phyloP scores from a whole-genome alignment of 2,329 filamentous ascomycete genomes.

The Hymenoscyphus albidus region DNA sequence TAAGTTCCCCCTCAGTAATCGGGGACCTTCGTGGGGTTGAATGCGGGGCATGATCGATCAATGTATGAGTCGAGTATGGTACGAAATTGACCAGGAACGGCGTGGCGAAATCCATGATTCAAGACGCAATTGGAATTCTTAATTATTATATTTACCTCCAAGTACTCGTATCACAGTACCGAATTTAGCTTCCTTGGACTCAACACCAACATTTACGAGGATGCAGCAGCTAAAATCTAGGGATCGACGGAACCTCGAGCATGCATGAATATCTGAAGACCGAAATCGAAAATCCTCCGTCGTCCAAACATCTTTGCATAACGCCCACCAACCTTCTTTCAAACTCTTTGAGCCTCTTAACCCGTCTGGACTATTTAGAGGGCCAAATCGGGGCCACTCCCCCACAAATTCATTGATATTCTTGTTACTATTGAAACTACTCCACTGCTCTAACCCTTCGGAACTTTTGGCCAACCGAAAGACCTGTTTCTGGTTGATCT shows the following conservation, averaged over 20 bases:
- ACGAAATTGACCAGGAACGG: neutral
- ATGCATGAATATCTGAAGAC: constrained; percentile 23
- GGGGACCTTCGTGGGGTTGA: neutral
- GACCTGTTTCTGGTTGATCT: neutral
- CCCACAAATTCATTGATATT: neutral
- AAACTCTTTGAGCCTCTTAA: constrained; percentile 4
- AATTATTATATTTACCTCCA: too few relatives aligned
- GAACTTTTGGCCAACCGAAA: neutral
- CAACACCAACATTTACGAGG: neutral
- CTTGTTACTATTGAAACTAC: neutral
- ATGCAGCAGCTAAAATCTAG: neutral
- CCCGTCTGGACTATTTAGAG: neutral
- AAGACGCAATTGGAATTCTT: neutral
- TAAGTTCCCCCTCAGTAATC: neutral
- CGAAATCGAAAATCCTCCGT: constrained; percentile 21
- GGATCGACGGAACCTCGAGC: neutral
- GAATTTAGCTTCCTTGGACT: neutral
- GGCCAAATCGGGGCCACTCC: neutral
- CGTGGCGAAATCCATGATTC: neutral
- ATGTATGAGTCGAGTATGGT: too few relatives aligned
- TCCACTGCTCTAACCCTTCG: constrained; percentile 1
- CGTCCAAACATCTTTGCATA: constrained; percentile 22
- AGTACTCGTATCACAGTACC: too few relatives aligned
- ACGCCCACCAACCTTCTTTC: neutral
- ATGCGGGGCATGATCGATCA: neutral